Evolutionary conservation across 768 basidiomycete species (phyloP).

Genomic region (Hypholoma sublateritium): DNA sequence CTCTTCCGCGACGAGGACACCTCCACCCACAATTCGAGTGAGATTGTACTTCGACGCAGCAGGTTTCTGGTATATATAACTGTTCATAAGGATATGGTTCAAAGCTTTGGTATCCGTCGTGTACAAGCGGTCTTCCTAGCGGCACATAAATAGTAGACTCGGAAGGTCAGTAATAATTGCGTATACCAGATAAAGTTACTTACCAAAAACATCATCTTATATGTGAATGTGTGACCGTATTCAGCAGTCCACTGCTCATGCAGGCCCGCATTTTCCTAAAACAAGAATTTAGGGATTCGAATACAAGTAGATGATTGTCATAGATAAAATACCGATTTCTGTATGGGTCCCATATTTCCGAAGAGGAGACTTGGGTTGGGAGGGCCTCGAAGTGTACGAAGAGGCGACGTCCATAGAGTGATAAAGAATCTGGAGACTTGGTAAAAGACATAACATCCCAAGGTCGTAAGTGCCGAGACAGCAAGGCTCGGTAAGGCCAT

Average conservation of each 20-base stretch:
- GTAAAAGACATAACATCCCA: slow-evolving; percentile 27
- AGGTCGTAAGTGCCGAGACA: slow-evolving; percentile 3
- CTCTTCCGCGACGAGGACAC: slow-evolving; percentile 50
- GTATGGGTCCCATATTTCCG: slow-evolving; percentile 47
- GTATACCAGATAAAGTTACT: slow-evolving; percentile 9
- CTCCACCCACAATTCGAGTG: slow-evolving; percentile 41
- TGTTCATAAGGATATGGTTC: slow-evolving; percentile 60
- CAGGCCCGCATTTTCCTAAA: slow-evolving; percentile 34
- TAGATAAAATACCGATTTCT: slow-evolving; percentile 32
- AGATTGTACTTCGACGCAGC: slow-evolving; percentile 35
- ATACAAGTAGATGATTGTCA: too few species aligned
- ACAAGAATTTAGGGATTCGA: neutral
- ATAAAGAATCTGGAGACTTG: slow-evolving; percentile 29
- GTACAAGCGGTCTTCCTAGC: slow-evolving; percentile 36
- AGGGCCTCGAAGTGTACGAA: slow-evolving; percentile 51
- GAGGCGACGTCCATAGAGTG: slow-evolving; percentile 34
- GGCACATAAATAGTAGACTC: slow-evolving; percentile 24
- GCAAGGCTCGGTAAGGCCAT: neutral
- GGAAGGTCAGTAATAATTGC: neutral
- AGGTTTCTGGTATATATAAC: slow-evolving; percentile 57
- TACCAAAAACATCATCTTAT: slow-evolving; percentile 44
- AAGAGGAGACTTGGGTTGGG: slow-evolving; percentile 40
- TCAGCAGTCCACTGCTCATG: slow-evolving; percentile 47
- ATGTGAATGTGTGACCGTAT: slow-evolving; percentile 47
- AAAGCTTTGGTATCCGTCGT: slow-evolving; percentile 65